These are phyloP conservation scores for Rauvolfia tetraphylla DNA, from an alignment of 257 asterid genomes.

Conservation along the genomic window DNA sequence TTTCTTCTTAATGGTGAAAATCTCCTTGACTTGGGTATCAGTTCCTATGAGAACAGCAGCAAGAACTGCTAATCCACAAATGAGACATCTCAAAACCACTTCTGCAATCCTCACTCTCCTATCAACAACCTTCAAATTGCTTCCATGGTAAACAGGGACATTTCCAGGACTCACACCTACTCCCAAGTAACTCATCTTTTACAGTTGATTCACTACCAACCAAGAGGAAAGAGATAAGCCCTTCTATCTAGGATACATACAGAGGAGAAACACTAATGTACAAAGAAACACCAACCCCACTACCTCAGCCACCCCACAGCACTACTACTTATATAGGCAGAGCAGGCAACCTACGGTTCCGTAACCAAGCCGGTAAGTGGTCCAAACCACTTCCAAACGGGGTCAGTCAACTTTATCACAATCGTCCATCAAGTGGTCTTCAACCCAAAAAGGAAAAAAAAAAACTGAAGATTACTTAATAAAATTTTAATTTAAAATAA, in stretches of 20 bases:
- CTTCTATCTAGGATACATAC: not conserved
- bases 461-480: no score
- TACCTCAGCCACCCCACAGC: constrained; percentile 19
- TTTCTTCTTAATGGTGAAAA: constrained; percentile 69
- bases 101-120: constrained; percentile 67
- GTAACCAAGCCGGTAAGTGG: not conserved
- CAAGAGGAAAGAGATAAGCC: not conserved
- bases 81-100: constrained; percentile 59
- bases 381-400: not conserved
- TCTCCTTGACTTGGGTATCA: constrained; percentile 74
- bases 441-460: no score
- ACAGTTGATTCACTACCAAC: not conserved
- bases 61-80: constrained; percentile 59
- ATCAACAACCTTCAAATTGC: constrained; percentile 70
- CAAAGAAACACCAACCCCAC: constrained; percentile 29
- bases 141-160: constrained; percentile 77
- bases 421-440: no score
- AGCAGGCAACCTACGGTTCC: constrained; percentile 13
- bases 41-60: constrained; percentile 75
- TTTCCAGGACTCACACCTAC: constrained; percentile 97
- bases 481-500: no score
- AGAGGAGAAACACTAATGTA: constrained; percentile 3
- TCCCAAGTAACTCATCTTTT: constrained; percentile 74
- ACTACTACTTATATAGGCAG: constrained; percentile 35
- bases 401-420: no score